These are phyloP conservation scores for Cyberlindnera nakhonratchasimensis DNA, from an alignment of 805 yeast genomes.

Conservation along the genomic window DNA sequence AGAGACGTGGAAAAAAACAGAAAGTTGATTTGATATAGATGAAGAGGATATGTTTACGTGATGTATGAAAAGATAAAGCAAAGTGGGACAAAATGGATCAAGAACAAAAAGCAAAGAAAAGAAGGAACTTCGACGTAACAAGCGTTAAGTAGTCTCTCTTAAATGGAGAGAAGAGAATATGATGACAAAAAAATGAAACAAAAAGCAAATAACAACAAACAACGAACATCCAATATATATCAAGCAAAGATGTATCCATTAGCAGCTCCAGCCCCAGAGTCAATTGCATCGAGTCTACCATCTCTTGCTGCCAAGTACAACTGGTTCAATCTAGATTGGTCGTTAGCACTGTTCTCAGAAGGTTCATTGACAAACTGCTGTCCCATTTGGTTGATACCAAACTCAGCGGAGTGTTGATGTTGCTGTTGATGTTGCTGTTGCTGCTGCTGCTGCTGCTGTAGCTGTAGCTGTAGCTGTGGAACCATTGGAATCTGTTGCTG, in stretches of 20 bases:
- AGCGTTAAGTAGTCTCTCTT: not conserved
- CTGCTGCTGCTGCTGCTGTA: constrained; percentile 5
- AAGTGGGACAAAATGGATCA: no score
- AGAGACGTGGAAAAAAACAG: no score
- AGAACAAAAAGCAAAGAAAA: no score
- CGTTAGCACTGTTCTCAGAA: constrained; percentile 30
- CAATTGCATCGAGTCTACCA: constrained; percentile 51
- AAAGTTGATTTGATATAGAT: no score
- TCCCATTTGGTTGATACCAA: constrained; percentile 16
- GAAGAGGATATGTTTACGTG: no score
- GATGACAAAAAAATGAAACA: not conserved
- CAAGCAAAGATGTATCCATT: constrained; percentile 31
- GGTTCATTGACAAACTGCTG: constrained; percentile 29
- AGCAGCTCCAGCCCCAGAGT: constrained; percentile 44
- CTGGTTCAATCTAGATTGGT: constrained; percentile 44
- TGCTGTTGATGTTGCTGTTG: constrained; percentile 2
- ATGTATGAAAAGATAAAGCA: no score
- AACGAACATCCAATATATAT: not conserved
- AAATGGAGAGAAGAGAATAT: not conserved
- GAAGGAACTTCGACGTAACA: not conserved
- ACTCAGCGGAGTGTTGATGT: constrained; percentile 18
- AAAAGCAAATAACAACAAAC: not conserved
- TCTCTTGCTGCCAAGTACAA: constrained; percentile 53
- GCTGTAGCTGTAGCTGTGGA: constrained; percentile 1
- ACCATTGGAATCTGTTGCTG: constrained; percentile 7